Percentiles rank a stretch among this genome's conserved stretches.
phyloP scores from a whole-genome alignment of 495 filamentous ascomycete species.

The Clohesyomyces aquaticus region DNA sequence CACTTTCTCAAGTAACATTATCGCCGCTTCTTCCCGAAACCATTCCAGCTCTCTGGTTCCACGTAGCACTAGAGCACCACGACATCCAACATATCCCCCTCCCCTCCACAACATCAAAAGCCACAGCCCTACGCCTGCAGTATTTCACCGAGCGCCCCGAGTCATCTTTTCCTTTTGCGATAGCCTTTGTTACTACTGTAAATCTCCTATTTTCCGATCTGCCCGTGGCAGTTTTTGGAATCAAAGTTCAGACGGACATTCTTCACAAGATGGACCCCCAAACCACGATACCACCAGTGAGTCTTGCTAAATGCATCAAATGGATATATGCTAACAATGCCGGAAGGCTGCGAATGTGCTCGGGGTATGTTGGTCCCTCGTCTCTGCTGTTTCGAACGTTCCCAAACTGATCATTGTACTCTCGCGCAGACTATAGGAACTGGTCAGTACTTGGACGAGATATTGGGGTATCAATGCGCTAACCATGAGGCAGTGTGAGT shows the following conservation, averaged over 20 bases:
- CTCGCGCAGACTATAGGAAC: slow-evolving; percentile 51
- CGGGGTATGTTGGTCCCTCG: slow-evolving; percentile 48
- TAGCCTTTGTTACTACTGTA: not conserved
- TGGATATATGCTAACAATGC: not conserved
- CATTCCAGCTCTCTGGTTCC: slow-evolving; percentile 4
- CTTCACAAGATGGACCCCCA: slow-evolving; percentile 22
- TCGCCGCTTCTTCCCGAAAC: not conserved
- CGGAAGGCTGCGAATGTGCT: slow-evolving; percentile 54
- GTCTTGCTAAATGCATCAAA: not conserved
- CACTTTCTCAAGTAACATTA: not conserved
- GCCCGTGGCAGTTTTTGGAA: not conserved
- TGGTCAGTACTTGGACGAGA: slow-evolving; percentile 38
- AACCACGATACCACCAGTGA: slow-evolving; percentile 33
- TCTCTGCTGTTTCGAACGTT: not conserved
- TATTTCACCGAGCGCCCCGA: slow-evolving; percentile 2
- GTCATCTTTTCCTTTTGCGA: slow-evolving; percentile 3
- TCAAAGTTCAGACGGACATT: slow-evolving; percentile 1
- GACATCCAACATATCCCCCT: not conserved
- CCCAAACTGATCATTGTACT: slow-evolving; percentile 18
- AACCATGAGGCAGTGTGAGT: slow-evolving; percentile 42
- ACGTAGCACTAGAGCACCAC: not conserved
- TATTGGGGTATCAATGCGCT: too few relatives aligned
- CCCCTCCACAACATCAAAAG: slow-evolving; percentile 8
- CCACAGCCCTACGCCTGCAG: not conserved
- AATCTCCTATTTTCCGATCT: not conserved